These are phyloP conservation scores for Plasmodium adleri DNA, from an alignment of 169 alveolate genomes.

Conservation along the genomic window DNA sequence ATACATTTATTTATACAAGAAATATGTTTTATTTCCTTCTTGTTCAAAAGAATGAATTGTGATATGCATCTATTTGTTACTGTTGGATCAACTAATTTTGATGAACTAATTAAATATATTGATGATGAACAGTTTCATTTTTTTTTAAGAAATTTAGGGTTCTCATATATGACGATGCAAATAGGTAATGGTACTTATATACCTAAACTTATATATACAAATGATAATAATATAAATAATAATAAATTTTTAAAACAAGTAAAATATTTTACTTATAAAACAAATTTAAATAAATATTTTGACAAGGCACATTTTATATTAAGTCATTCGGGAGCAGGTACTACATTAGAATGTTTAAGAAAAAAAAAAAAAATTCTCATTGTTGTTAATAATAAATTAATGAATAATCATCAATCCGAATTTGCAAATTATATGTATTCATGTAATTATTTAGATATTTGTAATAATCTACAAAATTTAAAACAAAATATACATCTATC, in stretches of 20 bases:
- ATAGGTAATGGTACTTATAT: slow-evolving; percentile 38
- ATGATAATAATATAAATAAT: neutral
- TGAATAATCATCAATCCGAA: slow-evolving; percentile 89
- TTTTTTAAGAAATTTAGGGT: slow-evolving; percentile 27
- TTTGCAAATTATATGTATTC: slow-evolving; percentile 78
- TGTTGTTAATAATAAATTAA: slow-evolving; percentile 85
- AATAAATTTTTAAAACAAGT: slow-evolving; percentile 7
- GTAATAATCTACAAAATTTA: slow-evolving; percentile 41
- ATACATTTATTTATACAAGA: neutral
- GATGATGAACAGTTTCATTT: slow-evolving; percentile 50
- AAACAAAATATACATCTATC: slow-evolving; percentile 30
- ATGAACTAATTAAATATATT: slow-evolving; percentile 32
- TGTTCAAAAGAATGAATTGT: no score
- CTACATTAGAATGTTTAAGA: slow-evolving; percentile 86
- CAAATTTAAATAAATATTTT: slow-evolving; percentile 77
- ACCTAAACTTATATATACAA: slow-evolving; percentile 33
- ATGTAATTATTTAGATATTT: slow-evolving; percentile 62
- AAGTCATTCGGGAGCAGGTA: slow-evolving; percentile 92
- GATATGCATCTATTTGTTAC: slow-evolving; percentile 38
- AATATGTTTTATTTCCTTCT: no score
- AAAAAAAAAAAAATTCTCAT: slow-evolving; percentile 85
- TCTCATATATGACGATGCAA: slow-evolving; percentile 41
- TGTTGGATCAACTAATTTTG: slow-evolving; percentile 60
- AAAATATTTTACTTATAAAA: slow-evolving; percentile 74
- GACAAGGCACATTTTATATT: slow-evolving; percentile 84